Conservation (phyloP, 2,329 filamentous ascomycete species). For the Teratosphaeria destructans region DNA sequence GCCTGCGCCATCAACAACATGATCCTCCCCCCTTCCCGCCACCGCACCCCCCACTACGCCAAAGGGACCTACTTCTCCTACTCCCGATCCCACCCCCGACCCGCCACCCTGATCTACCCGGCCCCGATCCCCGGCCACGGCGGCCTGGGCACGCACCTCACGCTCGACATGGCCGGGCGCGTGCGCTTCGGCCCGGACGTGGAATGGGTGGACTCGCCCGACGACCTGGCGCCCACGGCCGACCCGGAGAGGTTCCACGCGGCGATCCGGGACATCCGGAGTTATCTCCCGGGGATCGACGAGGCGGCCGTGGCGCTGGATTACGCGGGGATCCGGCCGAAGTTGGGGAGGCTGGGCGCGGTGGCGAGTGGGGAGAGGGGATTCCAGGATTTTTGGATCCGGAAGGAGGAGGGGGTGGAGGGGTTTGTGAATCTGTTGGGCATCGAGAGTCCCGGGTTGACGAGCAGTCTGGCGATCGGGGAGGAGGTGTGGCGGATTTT, state of each 20-base stretch:
- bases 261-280: constrained; percentile 64
- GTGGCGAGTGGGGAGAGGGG: constrained; percentile 45
- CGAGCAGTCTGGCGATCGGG: constrained; percentile 74
- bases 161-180: constrained; percentile 73
- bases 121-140: constrained; percentile 71
- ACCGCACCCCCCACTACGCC: constrained; percentile 62
- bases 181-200: constrained; percentile 91
- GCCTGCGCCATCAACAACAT: constrained; percentile 73
- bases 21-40: constrained; percentile 51
- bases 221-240: constrained; percentile 52
- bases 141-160: constrained; percentile 86
- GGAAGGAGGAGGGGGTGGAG: constrained; percentile 62
- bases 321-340: constrained; percentile 87
- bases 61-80: constrained; percentile 97
- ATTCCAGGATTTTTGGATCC: constrained; percentile 80
- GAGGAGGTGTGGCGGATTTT: constrained; percentile 57
- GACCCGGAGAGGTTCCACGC: constrained; percentile 51
- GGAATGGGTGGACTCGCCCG: constrained; percentile 71
- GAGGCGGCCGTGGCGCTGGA: constrained; percentile 58
- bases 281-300: constrained; percentile 69
- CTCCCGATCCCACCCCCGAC: constrained; percentile 50
- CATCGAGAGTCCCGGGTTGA: constrained; percentile 88
- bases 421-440: constrained; percentile 86
- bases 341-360: constrained; percentile 57
- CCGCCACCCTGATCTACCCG: constrained; percentile 74